These are phyloP conservation scores for Tuber brumale DNA, from an alignment of 495 filamentous ascomycete genomes.

Conservation along the genomic window DNA sequence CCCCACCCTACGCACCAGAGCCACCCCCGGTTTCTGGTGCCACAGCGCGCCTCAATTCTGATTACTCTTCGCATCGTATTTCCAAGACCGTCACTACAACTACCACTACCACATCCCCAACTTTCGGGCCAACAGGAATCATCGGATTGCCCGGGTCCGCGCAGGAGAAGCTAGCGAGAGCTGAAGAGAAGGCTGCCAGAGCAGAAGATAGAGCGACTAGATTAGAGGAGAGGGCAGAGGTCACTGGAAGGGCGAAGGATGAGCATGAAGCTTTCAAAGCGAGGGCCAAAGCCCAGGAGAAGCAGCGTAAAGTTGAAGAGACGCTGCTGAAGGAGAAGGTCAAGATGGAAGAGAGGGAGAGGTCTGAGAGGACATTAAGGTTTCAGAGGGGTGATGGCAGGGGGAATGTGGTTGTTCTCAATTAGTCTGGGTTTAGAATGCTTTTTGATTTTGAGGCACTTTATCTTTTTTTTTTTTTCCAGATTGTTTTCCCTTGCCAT, in stretches of 20 bases:
- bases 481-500: not conserved
- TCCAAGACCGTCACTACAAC: constrained; percentile 35
- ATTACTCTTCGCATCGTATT: constrained; percentile 30
- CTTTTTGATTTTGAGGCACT: not conserved
- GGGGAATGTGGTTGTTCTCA: constrained; percentile 19
- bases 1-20: constrained; percentile 25
- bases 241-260: constrained; percentile 27
- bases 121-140: not conserved
- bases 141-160: constrained; percentile 25
- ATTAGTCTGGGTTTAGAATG: not conserved
- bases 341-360: constrained; percentile 21
- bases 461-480: not conserved
- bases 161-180: constrained; percentile 26
- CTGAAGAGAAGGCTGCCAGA: constrained; percentile 36
- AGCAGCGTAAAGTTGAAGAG: constrained; percentile 26
- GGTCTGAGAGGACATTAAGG: not conserved
- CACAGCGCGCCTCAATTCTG: constrained; percentile 17
- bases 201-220: constrained; percentile 37
- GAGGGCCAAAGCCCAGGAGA: constrained; percentile 32
- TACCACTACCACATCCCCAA: constrained; percentile 34
- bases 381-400: not conserved
- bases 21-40: constrained; percentile 29
- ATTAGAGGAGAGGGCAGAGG: constrained; percentile 22
- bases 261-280: constrained; percentile 33
- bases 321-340: constrained; percentile 32